phyloP scores from a whole-genome alignment of 2,329 filamentous ascomycete genomes.

The Ustulina deusta region DNA sequence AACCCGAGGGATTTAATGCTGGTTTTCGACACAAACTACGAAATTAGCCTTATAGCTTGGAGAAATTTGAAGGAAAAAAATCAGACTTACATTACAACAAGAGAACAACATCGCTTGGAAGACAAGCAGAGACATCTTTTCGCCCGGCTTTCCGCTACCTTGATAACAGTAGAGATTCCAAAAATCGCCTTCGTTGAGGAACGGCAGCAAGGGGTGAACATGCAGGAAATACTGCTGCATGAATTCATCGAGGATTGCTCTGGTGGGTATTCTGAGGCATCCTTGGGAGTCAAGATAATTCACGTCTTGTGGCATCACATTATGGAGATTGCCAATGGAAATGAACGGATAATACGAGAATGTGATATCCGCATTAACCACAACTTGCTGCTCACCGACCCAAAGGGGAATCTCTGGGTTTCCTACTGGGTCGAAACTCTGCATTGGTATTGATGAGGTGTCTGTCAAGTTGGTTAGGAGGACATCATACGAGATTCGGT shows the following conservation, averaged over 20 bases:
- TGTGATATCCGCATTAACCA: slow-evolving; percentile 52
- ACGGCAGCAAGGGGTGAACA: slow-evolving; percentile 59
- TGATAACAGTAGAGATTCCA: slow-evolving; percentile 59
- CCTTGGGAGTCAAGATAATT: slow-evolving; percentile 61
- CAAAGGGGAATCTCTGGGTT: slow-evolving; percentile 44
- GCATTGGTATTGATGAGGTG: slow-evolving; percentile 39
- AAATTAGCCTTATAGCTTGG: slow-evolving; percentile 1
- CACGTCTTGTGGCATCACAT: slow-evolving; percentile 59
- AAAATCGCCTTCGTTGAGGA: slow-evolving; percentile 61
- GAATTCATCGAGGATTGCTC: slow-evolving; percentile 59
- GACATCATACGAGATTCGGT: not conserved
- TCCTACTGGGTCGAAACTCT: slow-evolving; percentile 41
- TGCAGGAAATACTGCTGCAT: slow-evolving; percentile 62
- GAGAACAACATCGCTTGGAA: slow-evolving; percentile 61
- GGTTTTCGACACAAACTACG: slow-evolving; percentile 55
- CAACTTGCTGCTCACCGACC: slow-evolving; percentile 47
- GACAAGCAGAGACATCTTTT: slow-evolving; percentile 58
- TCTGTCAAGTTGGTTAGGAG: slow-evolving; percentile 16
- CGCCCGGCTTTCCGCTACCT: slow-evolving; percentile 40
- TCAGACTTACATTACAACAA: slow-evolving; percentile 54
- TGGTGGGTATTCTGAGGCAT: slow-evolving; percentile 59
- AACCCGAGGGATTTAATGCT: slow-evolving; percentile 59
- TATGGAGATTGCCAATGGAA: slow-evolving; percentile 54
- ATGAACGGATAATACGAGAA: slow-evolving; percentile 61
- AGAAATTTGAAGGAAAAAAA: not conserved